Percentiles rank a stretch among this genome's conserved stretches.
Conservation (phyloP, 1,139 yeast species). For the Hyphopichia pseudoburtonii region DNA sequence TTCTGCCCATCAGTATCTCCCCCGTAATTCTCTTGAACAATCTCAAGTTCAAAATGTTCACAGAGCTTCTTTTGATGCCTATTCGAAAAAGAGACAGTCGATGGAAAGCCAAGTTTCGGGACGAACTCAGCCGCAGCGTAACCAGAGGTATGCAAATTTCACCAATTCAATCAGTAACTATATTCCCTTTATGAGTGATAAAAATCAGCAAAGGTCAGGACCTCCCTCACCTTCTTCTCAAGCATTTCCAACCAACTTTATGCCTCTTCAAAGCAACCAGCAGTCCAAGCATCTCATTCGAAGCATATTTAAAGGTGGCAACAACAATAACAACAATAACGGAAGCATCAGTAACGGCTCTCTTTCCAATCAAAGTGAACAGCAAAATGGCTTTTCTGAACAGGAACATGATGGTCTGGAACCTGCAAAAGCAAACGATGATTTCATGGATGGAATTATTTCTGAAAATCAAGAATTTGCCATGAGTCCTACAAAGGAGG, state of each 20-base stretch:
- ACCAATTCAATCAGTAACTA: slow-evolving; percentile 42
- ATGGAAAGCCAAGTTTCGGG: slow-evolving; percentile 22
- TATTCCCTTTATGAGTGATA: slow-evolving; percentile 47
- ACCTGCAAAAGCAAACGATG: not conserved
- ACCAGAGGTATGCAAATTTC: slow-evolving; percentile 33
- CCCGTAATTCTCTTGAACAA: slow-evolving; percentile 41
- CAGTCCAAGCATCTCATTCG: slow-evolving; percentile 39
- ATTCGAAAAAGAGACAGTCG: slow-evolving; percentile 26
- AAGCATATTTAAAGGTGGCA: slow-evolving; percentile 39
- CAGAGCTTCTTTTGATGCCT: slow-evolving; percentile 37
- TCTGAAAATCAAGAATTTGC: slow-evolving; percentile 4
- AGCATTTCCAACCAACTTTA: slow-evolving; percentile 6
- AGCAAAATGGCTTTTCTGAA: not conserved
- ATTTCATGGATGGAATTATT: slow-evolving; percentile 2
- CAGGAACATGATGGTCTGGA: not conserved
- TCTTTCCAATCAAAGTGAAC: not conserved
- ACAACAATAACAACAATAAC: slow-evolving; percentile 4
- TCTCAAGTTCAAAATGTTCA: slow-evolving; percentile 28
- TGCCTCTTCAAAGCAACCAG: slow-evolving; percentile 6
- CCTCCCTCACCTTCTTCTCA: slow-evolving; percentile 22
- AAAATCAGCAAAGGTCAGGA: slow-evolving; percentile 24
- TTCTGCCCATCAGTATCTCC: slow-evolving; percentile 44
- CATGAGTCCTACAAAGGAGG: slow-evolving; percentile 24
- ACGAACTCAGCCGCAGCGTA: slow-evolving; percentile 12
- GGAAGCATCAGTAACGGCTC: not conserved